Base-by-base conservation (phyloP, 1,284 basidiomycete species). In the Puccinia coronata region DNA sequence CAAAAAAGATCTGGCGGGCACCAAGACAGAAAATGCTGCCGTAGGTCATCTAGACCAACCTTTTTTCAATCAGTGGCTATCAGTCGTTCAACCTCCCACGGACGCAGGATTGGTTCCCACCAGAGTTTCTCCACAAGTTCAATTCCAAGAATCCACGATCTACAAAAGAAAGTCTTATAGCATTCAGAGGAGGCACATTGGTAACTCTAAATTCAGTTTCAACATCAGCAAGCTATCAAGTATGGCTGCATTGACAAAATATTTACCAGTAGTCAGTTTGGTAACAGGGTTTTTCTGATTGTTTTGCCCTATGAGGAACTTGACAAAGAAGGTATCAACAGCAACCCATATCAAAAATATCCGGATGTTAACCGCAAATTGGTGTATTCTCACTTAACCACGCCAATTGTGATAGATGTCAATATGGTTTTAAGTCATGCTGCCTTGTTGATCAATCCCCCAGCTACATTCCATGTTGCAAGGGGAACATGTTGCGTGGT, bases 371-470 rank as follows among this genome's bases (percentile, higher is more conserved):
- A 43, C 34, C 39, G 31, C 34, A 39, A 39, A 39, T 65, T 65
- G 31, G 61, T 65, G 23, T 65, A 65, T 39, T 65, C 61, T 18
- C 2, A 9, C 39, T 65, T 65, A 43, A 34, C 11, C 25, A 39
- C 39, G 25, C 6, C 34, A 20, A 9, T 65, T 43, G 39, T 65
- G 12, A 43, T 65, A 36, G 39, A 65, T 3, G 61, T 39, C 39
- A n/a, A 39, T n/a, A 65, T 65, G 61, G 61, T 39, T 23, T 11
- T 25, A 39, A 43, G 61, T 65, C 61, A 65, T 65, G 61, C 61
- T 65, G 61, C 61, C 28, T 34, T 65, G 4, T 31, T 63, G 11
- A 36, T 31, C 25, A 63, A 63, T 63, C 59, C 25, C 34, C 59
- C 59, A 16, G 25, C 25, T 63, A 63, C 59, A 5, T 63, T 63